Evolutionary conservation across 2,329 filamentous ascomycete genomes (phyloP).

Genomic region (Teratosphaeriaceae sp.): DNA sequence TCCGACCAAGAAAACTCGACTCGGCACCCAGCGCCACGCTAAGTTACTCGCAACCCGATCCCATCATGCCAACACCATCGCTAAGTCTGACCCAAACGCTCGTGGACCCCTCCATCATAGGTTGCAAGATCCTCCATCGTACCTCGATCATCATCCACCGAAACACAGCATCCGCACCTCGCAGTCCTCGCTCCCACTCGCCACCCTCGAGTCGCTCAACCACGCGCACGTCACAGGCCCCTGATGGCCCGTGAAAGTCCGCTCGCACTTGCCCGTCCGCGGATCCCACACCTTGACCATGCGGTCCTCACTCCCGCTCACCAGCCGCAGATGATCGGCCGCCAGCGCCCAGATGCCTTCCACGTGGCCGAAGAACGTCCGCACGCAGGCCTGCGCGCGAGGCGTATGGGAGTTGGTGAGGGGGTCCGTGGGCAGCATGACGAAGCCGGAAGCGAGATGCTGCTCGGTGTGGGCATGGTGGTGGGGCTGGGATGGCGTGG

Average conservation of each 20-base stretch:
- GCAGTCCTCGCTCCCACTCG: conserved; percentile 88
- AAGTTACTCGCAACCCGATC: too few relatives aligned
- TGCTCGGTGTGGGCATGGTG: conserved; percentile 7
- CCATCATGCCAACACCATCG: too few relatives aligned
- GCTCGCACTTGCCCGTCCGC: conserved; percentile 80
- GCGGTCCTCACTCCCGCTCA: conserved; percentile 84
- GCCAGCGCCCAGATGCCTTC: conserved; percentile 94
- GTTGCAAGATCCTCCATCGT: too few relatives aligned
- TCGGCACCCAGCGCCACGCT: too few relatives aligned
- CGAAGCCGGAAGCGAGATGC: conserved; percentile 8
- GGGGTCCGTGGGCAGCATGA: conserved; percentile 27
- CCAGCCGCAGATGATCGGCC: conserved; percentile 79
- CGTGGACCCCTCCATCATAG: too few relatives aligned
- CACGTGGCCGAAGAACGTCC: conserved; percentile 93
- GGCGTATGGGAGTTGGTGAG: conserved; percentile 29
- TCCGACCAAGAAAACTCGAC: too few relatives aligned
- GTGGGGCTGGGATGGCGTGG: conserved; percentile 10
- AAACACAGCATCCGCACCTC: conserved; percentile 63
- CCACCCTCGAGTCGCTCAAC: conserved; percentile 81
- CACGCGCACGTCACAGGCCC: conserved; percentile 92
- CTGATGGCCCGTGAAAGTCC: conserved; percentile 84
- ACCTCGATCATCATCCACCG: conserved; percentile 11
- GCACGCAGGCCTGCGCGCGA: conserved; percentile 56
- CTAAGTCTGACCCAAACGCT: too few relatives aligned
- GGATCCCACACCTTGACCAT: conserved; percentile 98